Percentiles rank a stretch among this genome's conserved stretches.
phyloP scores from a whole-genome alignment of 164 flowering plant species.

The Malania oleifera region DNA sequence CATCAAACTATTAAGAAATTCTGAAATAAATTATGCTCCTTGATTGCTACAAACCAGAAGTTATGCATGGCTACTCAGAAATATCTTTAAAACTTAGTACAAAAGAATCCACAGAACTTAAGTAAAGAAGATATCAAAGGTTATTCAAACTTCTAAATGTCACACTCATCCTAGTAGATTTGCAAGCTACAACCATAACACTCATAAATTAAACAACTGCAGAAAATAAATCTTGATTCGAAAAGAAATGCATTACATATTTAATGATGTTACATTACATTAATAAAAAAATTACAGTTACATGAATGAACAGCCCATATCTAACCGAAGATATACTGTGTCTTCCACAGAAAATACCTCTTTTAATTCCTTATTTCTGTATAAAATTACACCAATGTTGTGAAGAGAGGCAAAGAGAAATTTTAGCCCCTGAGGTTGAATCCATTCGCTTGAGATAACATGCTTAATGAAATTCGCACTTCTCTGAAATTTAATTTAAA shows the following conservation, averaged over 20 bases:
- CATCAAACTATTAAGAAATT: too few species aligned
- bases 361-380: constrained; percentile 45
- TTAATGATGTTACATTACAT: neutral
- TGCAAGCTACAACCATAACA: too few species aligned
- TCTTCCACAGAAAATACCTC: constrained; percentile 42
- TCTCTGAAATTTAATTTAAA: constrained; percentile 36
- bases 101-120: too few species aligned
- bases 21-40: too few species aligned
- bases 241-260: neutral
- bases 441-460: constrained; percentile 46
- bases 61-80: too few species aligned
- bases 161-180: too few species aligned
- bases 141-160: too few species aligned
- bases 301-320: neutral
- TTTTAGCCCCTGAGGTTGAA: constrained; percentile 48
- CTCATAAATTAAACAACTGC: neutral
- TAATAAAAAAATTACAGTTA: neutral
- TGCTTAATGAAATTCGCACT: constrained; percentile 33
- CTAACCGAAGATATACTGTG: neutral
- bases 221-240: neutral
- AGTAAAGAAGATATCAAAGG: too few species aligned
- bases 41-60: too few species aligned
- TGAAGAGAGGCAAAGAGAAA: constrained; percentile 48
- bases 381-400: constrained; percentile 54
- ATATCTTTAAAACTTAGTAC: too few species aligned